Conservation (phyloP, 148 eudicot genomes). For the Agrostemma githago region DNA sequence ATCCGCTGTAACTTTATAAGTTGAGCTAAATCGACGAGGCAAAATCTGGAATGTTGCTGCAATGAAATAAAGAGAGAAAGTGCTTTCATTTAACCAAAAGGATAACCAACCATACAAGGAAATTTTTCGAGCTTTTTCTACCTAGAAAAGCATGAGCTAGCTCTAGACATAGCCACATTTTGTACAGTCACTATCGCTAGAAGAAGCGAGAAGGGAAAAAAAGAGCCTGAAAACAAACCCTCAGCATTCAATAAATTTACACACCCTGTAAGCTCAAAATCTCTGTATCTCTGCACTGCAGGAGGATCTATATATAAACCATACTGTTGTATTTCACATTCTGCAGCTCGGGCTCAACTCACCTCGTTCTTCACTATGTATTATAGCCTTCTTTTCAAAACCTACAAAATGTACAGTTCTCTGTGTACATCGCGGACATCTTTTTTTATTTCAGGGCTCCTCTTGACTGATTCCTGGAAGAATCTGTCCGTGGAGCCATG, state of each 20-base stretch:
- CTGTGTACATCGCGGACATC: slow-evolving; percentile 49
- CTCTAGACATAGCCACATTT: slow-evolving; percentile 41
- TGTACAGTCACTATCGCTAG: slow-evolving; percentile 50
- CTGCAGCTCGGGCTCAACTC: slow-evolving; percentile 46
- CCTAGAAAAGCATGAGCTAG: slow-evolving; percentile 34
- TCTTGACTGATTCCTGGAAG: slow-evolving; percentile 20
- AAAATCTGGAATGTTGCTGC: neutral
- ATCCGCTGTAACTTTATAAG: neutral
- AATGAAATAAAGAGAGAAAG: neutral
- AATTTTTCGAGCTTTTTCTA: slow-evolving; percentile 27
- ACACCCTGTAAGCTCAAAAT: slow-evolving; percentile 33
- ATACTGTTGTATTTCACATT: slow-evolving; percentile 8
- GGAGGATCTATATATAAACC: slow-evolving; percentile 28
- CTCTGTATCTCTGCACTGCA: slow-evolving; percentile 31
- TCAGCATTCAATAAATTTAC: slow-evolving; percentile 29
- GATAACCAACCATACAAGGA: slow-evolving; percentile 33
- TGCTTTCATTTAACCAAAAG: slow-evolving; percentile 12
- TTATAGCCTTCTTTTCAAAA: slow-evolving; percentile 42
- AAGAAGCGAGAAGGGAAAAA: slow-evolving; percentile 11
- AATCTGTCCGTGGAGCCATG: slow-evolving; percentile 24
- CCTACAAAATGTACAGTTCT: slow-evolving; percentile 81
- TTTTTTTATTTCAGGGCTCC: slow-evolving; percentile 67
- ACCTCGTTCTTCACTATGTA: slow-evolving; percentile 49
- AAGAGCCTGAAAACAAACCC: slow-evolving; percentile 30
- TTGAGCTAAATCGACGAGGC: neutral